A percentile compares a stretch with the other conserved stretches of the same genome.
Evolutionary conservation across 2,329 filamentous ascomycete species (phyloP).

Genomic region (Dactylella cylindrospora): DNA sequence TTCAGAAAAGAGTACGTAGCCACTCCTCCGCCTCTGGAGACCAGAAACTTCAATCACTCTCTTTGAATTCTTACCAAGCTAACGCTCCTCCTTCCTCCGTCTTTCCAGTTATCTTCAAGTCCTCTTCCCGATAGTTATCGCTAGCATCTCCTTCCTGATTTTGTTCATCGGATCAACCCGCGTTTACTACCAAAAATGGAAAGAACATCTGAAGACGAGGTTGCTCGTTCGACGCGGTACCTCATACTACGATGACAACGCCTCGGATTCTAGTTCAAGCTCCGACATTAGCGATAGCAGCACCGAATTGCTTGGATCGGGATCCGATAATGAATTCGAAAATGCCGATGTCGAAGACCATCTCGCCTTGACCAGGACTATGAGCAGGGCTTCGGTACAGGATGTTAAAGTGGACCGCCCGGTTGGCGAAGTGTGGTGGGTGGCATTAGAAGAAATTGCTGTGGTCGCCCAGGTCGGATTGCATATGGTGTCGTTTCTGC

Average conservation of each 20-base stretch:
- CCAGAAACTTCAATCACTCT: too few relatives aligned
- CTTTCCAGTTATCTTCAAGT: slow-evolving; percentile 71
- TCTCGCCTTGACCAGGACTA: slow-evolving; percentile 60
- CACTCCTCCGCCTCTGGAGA: not conserved
- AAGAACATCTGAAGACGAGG: slow-evolving; percentile 7
- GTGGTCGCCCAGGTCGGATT: slow-evolving; percentile 70
- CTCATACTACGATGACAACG: slow-evolving; percentile 3
- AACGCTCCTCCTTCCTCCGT: not conserved
- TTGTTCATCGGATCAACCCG: slow-evolving; percentile 54
- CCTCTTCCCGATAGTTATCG: slow-evolving; percentile 72
- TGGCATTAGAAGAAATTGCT: slow-evolving; percentile 73
- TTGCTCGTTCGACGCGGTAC: slow-evolving; percentile 1
- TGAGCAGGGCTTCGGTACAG: slow-evolving; percentile 56
- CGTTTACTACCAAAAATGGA: slow-evolving; percentile 40
- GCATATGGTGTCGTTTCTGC: slow-evolving; percentile 65
- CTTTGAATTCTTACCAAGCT: not conserved
- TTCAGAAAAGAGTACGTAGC: slow-evolving; percentile 52
- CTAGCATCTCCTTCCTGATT: slow-evolving; percentile 69
- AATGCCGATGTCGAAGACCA: slow-evolving; percentile 58
- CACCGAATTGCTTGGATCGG: slow-evolving; percentile 50
- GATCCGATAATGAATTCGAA: slow-evolving; percentile 61
- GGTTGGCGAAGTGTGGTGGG: slow-evolving; percentile 68
- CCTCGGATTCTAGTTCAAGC: slow-evolving; percentile 20
- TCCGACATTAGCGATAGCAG: slow-evolving; percentile 20
- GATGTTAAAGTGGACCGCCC: slow-evolving; percentile 74